Conservation (phyloP, 129 eudicot species). For the Daucus carota region DH1_v3.0 NC_030383.2:16801001-16801500, state of each 20-base stretch:
- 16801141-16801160: too few species aligned
- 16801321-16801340: constrained; percentile 33
- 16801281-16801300: constrained; percentile 25
- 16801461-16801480: constrained; percentile 23
- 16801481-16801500: not conserved
- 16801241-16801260: constrained; percentile 15
- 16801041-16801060: too few species aligned
- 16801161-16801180: not conserved
- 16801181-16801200: constrained; percentile 5
- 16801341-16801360: constrained; percentile 22
- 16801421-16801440: constrained; percentile 37
- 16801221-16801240: not conserved
- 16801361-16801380: constrained; percentile 44
- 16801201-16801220: not conserved
- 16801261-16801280: constrained; percentile 32
- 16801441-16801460: constrained; percentile 23
- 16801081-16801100: too few species aligned
- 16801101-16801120: too few species aligned
- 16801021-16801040: too few species aligned
- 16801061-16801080: too few species aligned
- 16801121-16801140: too few species aligned
- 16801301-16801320: constrained; percentile 18
- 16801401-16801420: constrained; percentile 20
- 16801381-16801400: constrained; percentile 30
- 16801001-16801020: too few species aligned